Base-by-base conservation (phyloP, 2,329 filamentous ascomycete species). In the Pezicula neosporulosa region DNA sequence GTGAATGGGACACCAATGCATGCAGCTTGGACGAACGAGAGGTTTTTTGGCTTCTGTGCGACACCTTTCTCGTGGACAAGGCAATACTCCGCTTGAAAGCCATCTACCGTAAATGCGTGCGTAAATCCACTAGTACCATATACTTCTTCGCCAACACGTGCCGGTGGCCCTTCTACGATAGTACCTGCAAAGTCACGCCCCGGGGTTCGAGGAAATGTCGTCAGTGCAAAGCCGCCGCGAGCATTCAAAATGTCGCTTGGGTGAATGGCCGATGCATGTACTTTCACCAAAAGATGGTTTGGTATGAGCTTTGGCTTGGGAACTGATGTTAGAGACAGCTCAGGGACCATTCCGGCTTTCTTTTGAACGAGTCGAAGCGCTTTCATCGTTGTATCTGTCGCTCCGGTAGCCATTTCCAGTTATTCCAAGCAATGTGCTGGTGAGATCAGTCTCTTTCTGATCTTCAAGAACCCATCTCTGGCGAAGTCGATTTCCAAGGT, bases 261-360 rank as follows among this genome's bases (percentile, higher is more conserved):
- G 44, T 64, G 59, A 42, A 64, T 61, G 9, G 55, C 53, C 6
- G 60, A 60, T 33, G 60, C 60, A 30, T 57, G 53, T 44, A 64
- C 44, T 43, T 55, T 49, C n/a, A 64, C 42, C 4, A 62, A 43
- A 27, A 64, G 30, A 13, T 60, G 42, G 15, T 53, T 51, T 36
- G 51, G 47, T 18, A 27, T 44, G 3, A 54, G 55, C 2, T 36
- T 50, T 38, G 60, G 62, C 36, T 53, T 60, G 12, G 54, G 57
- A 38, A 60, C 36, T 4, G 50, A 38, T 10, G 47, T 41, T 3
- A 60, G 49, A 6, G 50, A 43, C 12, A 63, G 44, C 7, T 21
- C 51, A 10, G 56, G 56, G 18, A 47, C 36, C 6, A 49, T 16
- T 15, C 13, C 39, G 12, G 52, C 33, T 15, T 47, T 43, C 1